Percentiles rank a stretch among this genome's conserved stretches.
Conservation (phyloP, 768 basidiomycete species). For the Termitomyces sp. region DNA sequence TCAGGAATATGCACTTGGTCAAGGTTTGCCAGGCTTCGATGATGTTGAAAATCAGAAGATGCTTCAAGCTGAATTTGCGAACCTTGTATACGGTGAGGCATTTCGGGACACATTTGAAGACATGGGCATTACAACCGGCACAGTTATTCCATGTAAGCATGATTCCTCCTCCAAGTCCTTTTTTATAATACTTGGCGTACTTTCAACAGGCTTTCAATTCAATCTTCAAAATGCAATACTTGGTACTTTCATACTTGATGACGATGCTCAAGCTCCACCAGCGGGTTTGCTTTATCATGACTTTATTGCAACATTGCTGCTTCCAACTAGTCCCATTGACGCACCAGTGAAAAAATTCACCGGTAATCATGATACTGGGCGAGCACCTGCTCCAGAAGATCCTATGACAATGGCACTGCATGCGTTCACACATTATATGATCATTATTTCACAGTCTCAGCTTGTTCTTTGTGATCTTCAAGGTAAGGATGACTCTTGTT, state of each 20-base stretch:
- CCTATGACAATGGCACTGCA: constrained; percentile 15
- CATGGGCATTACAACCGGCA: not conserved
- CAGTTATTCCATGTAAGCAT: not conserved
- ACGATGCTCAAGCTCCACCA: not conserved
- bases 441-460: constrained; percentile 2
- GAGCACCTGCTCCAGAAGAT: constrained; percentile 4
- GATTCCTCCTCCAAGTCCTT: not conserved
- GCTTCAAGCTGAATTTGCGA: constrained; percentile 12
- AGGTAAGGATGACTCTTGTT: not conserved
- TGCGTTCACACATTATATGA: constrained; percentile 17
- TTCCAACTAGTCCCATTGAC: constrained; percentile 11
- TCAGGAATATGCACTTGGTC: constrained; percentile 15
- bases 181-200: not conserved
- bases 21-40: not conserved
- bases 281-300: constrained; percentile 2
- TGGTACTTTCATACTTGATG: not conserved
- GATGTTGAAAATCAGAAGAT: not conserved
- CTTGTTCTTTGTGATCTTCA: constrained; percentile 12
- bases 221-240: constrained; percentile 10
- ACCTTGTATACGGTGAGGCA: constrained; percentile 10
- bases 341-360: constrained; percentile 16
- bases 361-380: constrained; percentile 13
- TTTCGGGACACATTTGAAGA: constrained; percentile 11
- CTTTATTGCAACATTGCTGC: constrained; percentile 15
- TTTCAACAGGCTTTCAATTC: constrained; percentile 7